Conservation (phyloP, 495 filamentous ascomycete species). For the Tuber borchii region DNA sequence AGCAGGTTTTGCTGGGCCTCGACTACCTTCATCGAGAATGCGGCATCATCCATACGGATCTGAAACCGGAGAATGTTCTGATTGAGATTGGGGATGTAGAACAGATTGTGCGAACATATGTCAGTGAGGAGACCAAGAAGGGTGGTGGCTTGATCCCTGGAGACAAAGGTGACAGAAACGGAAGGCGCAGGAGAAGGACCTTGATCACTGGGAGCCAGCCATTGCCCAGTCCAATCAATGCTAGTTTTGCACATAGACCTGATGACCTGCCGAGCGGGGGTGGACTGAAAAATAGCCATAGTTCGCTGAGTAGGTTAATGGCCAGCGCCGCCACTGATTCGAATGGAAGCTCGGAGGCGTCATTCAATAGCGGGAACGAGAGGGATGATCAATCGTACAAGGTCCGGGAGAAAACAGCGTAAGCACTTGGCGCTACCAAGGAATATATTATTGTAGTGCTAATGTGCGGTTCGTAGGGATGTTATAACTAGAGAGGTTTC, state of each 20-base stretch:
- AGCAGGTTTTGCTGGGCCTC: slow-evolving; percentile 89
- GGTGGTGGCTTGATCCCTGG: slow-evolving; percentile 45
- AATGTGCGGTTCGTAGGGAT: slow-evolving; percentile 53
- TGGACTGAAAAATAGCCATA: slow-evolving; percentile 57
- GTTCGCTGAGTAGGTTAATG: slow-evolving; percentile 73
- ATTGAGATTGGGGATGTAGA: slow-evolving; percentile 99
- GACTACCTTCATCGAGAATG: slow-evolving; percentile 97
- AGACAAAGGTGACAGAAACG: slow-evolving; percentile 85
- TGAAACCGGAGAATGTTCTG: slow-evolving; percentile 96
- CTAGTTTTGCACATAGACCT: slow-evolving; percentile 65
- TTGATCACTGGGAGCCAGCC: slow-evolving; percentile 97
- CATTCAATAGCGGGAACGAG: slow-evolving; percentile 43
- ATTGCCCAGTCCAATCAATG: slow-evolving; percentile 87
- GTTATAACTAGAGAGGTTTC: slow-evolving; percentile 86
- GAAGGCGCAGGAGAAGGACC: slow-evolving; percentile 75
- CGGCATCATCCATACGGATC: slow-evolving; percentile 96
- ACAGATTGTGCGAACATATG: slow-evolving; percentile 87
- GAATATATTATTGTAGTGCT: slow-evolving; percentile 16
- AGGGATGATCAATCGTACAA: slow-evolving; percentile 66
- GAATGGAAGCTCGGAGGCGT: slow-evolving; percentile 34
- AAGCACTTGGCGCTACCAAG: slow-evolving; percentile 45
- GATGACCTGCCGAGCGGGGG: slow-evolving; percentile 48
- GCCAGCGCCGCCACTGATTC: slow-evolving; percentile 32
- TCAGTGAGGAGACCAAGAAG: slow-evolving; percentile 69
- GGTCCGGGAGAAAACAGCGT: slow-evolving; percentile 91